Base-by-base conservation (phyloP, 768 basidiomycete genomes). In the Suillus clintonianus region DNA sequence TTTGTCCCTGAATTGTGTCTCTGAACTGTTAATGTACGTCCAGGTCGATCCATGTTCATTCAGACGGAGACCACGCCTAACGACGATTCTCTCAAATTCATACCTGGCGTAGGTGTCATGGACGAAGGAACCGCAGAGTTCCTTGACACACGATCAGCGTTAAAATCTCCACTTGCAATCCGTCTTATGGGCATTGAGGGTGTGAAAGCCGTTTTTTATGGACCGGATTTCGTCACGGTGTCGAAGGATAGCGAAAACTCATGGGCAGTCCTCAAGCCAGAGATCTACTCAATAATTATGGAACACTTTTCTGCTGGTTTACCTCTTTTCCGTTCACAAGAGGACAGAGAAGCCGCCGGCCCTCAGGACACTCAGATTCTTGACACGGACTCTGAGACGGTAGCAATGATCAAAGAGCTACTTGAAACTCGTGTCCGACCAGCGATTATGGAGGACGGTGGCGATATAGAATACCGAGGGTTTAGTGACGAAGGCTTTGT, bases 371-470 rank as follows among this genome's bases (percentile, higher is more conserved):
- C 95, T 13, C 85, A 85, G 60, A 97, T 99, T 66, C 79, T 98
- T 30, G 96, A 97, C 69, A 92, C 91, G 5, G 97, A 99, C 74
- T 91, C 91, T 22, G 97, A 99, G 76, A 93, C 94, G 4, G 94
- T 99, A 4, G 97, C 94, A 11, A 99, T 98, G 97, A 95, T 99
- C 70, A 99, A 99, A 76, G 97, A 99, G 74, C 75, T 99, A 48
- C 80, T 99, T 59, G 97, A 98, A 73, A 98, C 97, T 3, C 81
- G 97, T 17, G 95, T 99, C 17, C 81, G 97, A 61, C 97, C 97
- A 5, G 92, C 95, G 7, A 99, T 99, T 65, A 95, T 96, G 92
- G 97, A 99, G 75, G 97, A 99, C 62, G 97, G 97, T 0, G 97
- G 97, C 2, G 97, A 99, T 74, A 95, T 99, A 62, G 97, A 98